A percentile compares a stretch with the other conserved stretches of the same genome.
These are phyloP conservation scores for Neonectria magnoliae DNA, from an alignment of 2,329 filamentous ascomycete species.

Conservation along the genomic window DNA sequence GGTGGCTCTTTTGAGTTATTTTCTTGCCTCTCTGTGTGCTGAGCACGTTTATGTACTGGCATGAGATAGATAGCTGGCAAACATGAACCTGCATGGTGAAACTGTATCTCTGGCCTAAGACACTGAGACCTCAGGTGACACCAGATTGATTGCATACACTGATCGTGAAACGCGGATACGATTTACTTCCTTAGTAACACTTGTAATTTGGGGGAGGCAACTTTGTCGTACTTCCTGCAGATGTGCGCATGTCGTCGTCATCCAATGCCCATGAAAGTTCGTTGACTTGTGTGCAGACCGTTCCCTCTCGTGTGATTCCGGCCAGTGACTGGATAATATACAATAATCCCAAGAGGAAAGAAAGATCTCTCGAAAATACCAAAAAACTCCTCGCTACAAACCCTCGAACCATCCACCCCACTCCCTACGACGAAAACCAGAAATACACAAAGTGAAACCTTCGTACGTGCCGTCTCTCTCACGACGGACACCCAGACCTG, in stretches of 20 bases:
- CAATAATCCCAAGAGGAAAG: constrained; percentile 2
- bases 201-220: background rate
- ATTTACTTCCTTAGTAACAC: background rate
- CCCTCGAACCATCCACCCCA: background rate
- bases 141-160: background rate
- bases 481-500: constrained; percentile 17
- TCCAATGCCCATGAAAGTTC: background rate
- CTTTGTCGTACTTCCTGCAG: background rate
- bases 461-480: background rate
- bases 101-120: background rate
- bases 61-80: constrained; percentile 19
- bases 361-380: constrained; percentile 9
- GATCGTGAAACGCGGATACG: background rate
- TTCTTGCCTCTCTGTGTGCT: constrained; percentile 31
- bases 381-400: constrained; percentile 34
- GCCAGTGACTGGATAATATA: background rate
- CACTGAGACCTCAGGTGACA: background rate
- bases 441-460: constrained; percentile 4
- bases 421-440: constrained; percentile 1
- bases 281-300: background rate
- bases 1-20: constrained; percentile 7
- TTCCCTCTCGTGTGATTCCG: background rate
- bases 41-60: constrained; percentile 31
- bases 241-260: background rate
- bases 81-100: constrained; percentile 6